These are phyloP conservation scores for Leccinum rimulosum DNA, from an alignment of 768 basidiomycete genomes.

Conservation along the genomic window DNA sequence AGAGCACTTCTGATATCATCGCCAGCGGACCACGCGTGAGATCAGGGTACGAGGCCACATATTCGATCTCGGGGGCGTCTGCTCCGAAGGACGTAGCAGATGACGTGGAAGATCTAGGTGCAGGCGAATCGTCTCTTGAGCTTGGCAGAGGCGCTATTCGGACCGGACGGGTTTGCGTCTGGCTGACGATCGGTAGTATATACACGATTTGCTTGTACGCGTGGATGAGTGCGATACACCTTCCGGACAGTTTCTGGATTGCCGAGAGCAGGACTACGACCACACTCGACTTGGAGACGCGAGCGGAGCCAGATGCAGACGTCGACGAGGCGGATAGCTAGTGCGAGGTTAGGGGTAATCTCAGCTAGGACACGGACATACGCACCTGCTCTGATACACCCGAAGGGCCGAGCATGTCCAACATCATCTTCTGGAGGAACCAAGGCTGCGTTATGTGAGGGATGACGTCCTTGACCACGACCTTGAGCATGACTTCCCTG, in stretches of 20 bases:
- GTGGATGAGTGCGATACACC: slow-evolving; percentile 64
- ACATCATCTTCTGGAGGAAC: slow-evolving; percentile 75
- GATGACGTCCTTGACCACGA: slow-evolving; percentile 65
- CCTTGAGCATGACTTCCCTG: slow-evolving; percentile 79
- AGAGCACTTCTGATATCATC: slow-evolving; percentile 51
- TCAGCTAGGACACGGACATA: background rate
- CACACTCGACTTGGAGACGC: slow-evolving; percentile 48
- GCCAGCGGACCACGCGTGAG: slow-evolving; percentile 43
- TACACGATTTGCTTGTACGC: slow-evolving; percentile 61
- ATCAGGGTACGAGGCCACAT: slow-evolving; percentile 20
- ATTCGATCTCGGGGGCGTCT: slow-evolving; percentile 2
- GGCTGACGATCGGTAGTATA: slow-evolving; percentile 67
- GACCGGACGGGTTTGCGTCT: slow-evolving; percentile 20
- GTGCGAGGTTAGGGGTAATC: background rate
- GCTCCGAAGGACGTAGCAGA: slow-evolving; percentile 23
- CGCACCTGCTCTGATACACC: slow-evolving; percentile 26
- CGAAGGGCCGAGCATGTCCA: slow-evolving; percentile 59
- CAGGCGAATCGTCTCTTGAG: background rate
- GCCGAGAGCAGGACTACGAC: slow-evolving; percentile 72
- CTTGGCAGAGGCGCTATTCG: background rate
- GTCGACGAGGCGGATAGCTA: slow-evolving; percentile 23
- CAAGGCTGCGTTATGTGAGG: slow-evolving; percentile 81
- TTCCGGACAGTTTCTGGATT: slow-evolving; percentile 68
- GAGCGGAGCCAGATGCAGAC: slow-evolving; percentile 33
- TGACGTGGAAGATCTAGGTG: slow-evolving; percentile 25